phyloP scores from a whole-genome alignment of 768 basidiomycete genomes.

The Leucogyrophana mollusca region DNA sequence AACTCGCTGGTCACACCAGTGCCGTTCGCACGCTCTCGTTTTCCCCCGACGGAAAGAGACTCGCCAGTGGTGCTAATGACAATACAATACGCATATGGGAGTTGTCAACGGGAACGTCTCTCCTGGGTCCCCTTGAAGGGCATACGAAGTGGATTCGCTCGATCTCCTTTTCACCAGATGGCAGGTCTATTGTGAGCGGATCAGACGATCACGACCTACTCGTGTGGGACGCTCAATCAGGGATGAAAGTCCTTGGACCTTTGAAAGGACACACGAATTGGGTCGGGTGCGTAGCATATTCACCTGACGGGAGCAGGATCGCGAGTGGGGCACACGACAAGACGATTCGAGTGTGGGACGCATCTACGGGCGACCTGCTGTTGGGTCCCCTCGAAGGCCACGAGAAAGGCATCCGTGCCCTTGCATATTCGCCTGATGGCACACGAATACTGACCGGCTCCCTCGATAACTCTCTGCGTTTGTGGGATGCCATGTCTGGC shows the following conservation, averaged over 20 bases:
- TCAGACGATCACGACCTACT: background rate
- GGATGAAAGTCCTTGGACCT: background rate
- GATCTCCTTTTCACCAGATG: slow-evolving; percentile 10
- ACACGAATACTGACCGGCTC: background rate
- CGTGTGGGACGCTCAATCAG: background rate
- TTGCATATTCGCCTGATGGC: slow-evolving; percentile 5
- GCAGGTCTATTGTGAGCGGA: slow-evolving; percentile 2
- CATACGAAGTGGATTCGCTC: background rate
- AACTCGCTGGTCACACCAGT: slow-evolving; percentile 1
- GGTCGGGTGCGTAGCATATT: slow-evolving; percentile 4
- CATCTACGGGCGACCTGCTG: background rate
- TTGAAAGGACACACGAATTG: background rate
- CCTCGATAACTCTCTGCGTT: background rate
- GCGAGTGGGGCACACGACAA: slow-evolving; percentile 2
- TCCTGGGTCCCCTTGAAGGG: slow-evolving; percentile 1
- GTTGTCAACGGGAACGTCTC: background rate
- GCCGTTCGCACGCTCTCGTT: slow-evolving; percentile 36
- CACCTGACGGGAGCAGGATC: slow-evolving; percentile 8
- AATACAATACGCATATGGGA: slow-evolving; percentile 8
- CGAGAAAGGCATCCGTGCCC: background rate
- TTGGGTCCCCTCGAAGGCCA: slow-evolving; percentile 2
- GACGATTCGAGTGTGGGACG: slow-evolving; percentile 5
- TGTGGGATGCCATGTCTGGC: background rate
- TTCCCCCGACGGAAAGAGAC: slow-evolving; percentile 39
- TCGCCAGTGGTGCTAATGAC: slow-evolving; percentile 40